Base-by-base conservation (phyloP, 2,329 filamentous ascomycete species). In the Beauveria scarabaeidicola region DNA sequence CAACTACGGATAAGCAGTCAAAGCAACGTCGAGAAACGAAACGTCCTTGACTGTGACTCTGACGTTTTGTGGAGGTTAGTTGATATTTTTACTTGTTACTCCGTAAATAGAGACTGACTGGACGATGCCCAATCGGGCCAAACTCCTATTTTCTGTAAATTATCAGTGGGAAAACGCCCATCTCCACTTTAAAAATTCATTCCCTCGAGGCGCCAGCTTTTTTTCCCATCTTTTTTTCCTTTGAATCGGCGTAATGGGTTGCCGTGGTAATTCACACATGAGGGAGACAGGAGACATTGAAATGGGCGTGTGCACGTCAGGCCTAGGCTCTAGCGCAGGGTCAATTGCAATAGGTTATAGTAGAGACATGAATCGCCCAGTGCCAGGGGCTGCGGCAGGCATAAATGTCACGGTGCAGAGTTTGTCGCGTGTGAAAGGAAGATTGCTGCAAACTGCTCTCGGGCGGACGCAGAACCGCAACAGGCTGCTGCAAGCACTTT, bases 401-500 rank as follows among this genome's bases (percentile, higher is more conserved):
- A 55, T 41, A 21, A 46, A 17, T 32, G n/a, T 10, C 25, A 36
- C 40, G 41, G 40, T 47, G 29, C 51, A 53, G 23, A 43, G 3
- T 23, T 17, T 25, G 52, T 55, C 52, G 41, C 41, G 52, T n/a
- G 21, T 38, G 21, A n/a, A 41, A 19, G n/a, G 10, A 27, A 40
- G 1, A 51, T 5, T 21, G 38, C 15, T 51, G 25, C 13, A 32
- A 11, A 3, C 32, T 50, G 19, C 51, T 29, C 23, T 23, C 27
- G 21, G 15, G 23, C 36, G 47, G 27, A 17, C 15, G 51, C 15
- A 7, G 7, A 17, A 11, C 17, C 13, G 32, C 32, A 13, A n/a
- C 23, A 7, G 47, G 36, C 10, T 51, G 36, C 51, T 53, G 51
- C 51, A 53, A 53, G 13, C 51, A 53, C 51, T 53, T 53, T 53